These are phyloP conservation scores for Trifolium fragiferum DNA, from an alignment of 306 rosid species.

Conservation along the genomic window DNA sequence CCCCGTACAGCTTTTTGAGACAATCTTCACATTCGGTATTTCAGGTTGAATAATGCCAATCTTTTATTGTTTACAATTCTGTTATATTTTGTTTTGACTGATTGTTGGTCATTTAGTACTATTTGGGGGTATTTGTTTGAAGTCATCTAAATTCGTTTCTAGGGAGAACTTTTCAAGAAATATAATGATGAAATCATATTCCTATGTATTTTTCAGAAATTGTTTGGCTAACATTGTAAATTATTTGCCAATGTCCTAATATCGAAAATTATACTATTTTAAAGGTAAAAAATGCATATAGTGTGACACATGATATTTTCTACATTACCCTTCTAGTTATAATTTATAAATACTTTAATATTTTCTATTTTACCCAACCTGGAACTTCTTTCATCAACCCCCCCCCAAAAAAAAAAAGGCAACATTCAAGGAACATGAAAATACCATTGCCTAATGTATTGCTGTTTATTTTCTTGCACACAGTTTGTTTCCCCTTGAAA, in stretches of 20 bases:
- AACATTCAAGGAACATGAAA: constrained; percentile 38
- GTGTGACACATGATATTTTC: neutral
- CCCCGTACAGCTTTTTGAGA: neutral
- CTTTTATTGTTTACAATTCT: neutral
- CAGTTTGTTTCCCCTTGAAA: constrained; percentile 3
- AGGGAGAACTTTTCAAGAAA: neutral
- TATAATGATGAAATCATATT: neutral
- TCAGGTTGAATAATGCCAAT: constrained; percentile 18
- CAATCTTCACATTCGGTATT: neutral
- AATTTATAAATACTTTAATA: neutral
- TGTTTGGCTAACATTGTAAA: neutral
- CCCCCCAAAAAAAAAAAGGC: constrained; percentile 23
- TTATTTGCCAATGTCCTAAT: neutral
- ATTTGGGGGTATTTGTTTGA: neutral
- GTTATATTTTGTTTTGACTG: neutral
- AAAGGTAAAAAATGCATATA: neutral
- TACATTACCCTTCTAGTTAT: neutral
- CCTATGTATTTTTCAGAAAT: neutral
- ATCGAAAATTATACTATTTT: neutral
- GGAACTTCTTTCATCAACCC: neutral
- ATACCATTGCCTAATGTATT: constrained; percentile 16
- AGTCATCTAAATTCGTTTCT: neutral
- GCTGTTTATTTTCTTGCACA: constrained; percentile 35
- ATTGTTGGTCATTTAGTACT: neutral
- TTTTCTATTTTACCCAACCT: neutral